These are phyloP conservation scores for Rhizopogon sp. DNA, from an alignment of 768 basidiomycete genomes.

Conservation along the genomic window DNA sequence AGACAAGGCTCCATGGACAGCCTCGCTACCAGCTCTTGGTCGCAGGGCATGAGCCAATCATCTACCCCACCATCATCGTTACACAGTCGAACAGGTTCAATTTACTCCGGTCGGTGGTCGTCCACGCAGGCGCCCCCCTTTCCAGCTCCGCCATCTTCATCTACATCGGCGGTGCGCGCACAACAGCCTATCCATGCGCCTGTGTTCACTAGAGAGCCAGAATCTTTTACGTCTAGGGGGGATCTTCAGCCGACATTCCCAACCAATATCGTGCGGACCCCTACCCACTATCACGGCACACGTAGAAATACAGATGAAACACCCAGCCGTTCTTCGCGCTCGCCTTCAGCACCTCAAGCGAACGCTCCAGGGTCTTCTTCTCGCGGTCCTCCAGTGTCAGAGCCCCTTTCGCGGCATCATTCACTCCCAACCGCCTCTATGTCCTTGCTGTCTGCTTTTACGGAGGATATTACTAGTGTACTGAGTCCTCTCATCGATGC, in stretches of 20 bases:
- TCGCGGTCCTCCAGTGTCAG: constrained; percentile 14
- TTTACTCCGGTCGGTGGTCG: constrained; percentile 22
- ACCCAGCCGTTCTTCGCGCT: constrained; percentile 11
- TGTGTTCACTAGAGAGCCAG: constrained; percentile 23
- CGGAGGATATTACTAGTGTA: constrained; percentile 21
- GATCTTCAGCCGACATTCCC: constrained; percentile 68
- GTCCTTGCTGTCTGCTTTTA: constrained; percentile 16
- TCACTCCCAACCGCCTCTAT: constrained; percentile 20
- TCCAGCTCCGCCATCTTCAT: constrained; percentile 19
- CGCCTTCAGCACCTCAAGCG: constrained; percentile 16
- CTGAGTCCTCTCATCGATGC: constrained; percentile 15
- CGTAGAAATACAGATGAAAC: constrained; percentile 24
- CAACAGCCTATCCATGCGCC: constrained; percentile 6
- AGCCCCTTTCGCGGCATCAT: constrained; percentile 18
- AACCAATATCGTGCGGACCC: constrained; percentile 63
- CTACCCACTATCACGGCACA: constrained; percentile 45
- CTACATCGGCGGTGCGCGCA: constrained; percentile 8
- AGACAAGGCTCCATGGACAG: constrained; percentile 5
- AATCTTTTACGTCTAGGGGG: constrained; percentile 44
- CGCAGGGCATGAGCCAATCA: neutral
- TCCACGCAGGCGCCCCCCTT: constrained; percentile 20
- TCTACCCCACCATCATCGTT: neutral
- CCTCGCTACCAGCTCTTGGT: neutral
- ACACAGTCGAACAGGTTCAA: constrained; percentile 3
- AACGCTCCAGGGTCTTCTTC: constrained; percentile 11